phyloP scores from a whole-genome alignment of 2,329 filamentous ascomycete genomes.

The Byssothecium circinans region DNA sequence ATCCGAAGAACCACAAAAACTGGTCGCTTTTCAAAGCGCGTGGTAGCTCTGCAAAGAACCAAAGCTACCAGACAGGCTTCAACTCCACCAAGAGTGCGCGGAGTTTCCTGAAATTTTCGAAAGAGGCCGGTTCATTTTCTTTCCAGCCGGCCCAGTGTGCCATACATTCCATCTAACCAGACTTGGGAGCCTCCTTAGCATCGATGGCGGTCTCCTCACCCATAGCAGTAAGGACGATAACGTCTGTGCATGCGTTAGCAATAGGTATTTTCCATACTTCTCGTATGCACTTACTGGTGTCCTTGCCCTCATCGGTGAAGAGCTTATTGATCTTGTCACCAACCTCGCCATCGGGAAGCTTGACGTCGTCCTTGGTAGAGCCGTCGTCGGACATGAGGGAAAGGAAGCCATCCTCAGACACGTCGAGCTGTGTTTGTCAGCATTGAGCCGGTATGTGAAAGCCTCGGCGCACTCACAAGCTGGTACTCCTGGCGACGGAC shows the following conservation, averaged over 20 bases:
- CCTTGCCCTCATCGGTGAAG: conserved; percentile 83
- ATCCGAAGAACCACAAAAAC: conserved; percentile 42
- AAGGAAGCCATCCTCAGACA: conserved; percentile 92
- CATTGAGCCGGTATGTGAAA: conserved; percentile 1
- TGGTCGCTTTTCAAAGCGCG: conserved; percentile 34
- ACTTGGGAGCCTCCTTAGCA: conserved; percentile 82
- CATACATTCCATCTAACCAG: conserved; percentile 31
- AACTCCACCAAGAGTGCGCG: conserved; percentile 25
- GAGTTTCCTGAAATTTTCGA: conserved; percentile 23
- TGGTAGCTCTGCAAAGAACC: conserved; percentile 31
- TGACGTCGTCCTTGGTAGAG: conserved; percentile 91
- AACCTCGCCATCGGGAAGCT: conserved; percentile 85
- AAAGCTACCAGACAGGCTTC: conserved; percentile 30
- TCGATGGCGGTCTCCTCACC: conserved; percentile 91
- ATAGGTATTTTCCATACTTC: not conserved
- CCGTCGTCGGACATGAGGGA: conserved; percentile 89
- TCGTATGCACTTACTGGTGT: conserved; percentile 73
- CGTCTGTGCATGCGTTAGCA: conserved; percentile 60
- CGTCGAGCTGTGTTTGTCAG: conserved; percentile 68
- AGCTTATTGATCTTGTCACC: conserved; percentile 83
- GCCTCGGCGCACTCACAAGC: conserved; percentile 67
- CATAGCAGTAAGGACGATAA: conserved; percentile 94
- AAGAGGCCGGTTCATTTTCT: conserved; percentile 28
- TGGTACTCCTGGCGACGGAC: conserved; percentile 89
- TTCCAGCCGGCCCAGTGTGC: conserved; percentile 29